Evolutionary conservation across 2,329 filamentous ascomycete species (phyloP).

Genomic region (Decorospora gaudefroyi): DNA sequence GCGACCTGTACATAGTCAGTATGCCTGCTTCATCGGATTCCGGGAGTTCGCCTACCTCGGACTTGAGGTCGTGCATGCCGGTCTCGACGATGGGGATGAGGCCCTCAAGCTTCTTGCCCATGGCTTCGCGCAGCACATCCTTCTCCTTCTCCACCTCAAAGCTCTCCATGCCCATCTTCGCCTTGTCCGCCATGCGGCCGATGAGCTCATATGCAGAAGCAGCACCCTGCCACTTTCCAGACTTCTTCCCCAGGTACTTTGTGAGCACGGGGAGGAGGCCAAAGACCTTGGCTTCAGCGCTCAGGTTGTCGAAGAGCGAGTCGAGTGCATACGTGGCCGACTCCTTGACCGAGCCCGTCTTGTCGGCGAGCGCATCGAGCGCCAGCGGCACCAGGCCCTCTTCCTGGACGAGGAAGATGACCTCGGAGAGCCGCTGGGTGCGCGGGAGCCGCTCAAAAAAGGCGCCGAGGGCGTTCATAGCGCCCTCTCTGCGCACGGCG

Average conservation of each 20-base stretch:
- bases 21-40: constrained; percentile 47
- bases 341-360: constrained; percentile 84
- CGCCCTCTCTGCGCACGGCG: constrained; percentile 79
- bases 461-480: constrained; percentile 92
- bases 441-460: constrained; percentile 87
- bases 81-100: constrained; percentile 89
- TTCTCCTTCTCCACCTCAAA: constrained; percentile 85
- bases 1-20: constrained; percentile 51
- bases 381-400: constrained; percentile 71
- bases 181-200: constrained; percentile 93
- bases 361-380: constrained; percentile 86
- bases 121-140: constrained; percentile 84
- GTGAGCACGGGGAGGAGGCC: constrained; percentile 78
- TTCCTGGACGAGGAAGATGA: constrained; percentile 80
- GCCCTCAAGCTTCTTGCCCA: constrained; percentile 84
- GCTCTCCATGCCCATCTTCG: constrained; percentile 80
- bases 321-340: constrained; percentile 94
- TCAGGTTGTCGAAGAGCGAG: constrained; percentile 78
- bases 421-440: constrained; percentile 76
- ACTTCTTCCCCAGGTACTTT: constrained; percentile 77
- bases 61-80: constrained; percentile 96
- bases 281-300: constrained; percentile 78
- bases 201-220: constrained; percentile 83
- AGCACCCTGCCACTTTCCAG: constrained; percentile 96
- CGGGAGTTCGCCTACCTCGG: constrained; percentile 56